Evolutionary conservation across 768 basidiomycete genomes (phyloP).

Genomic region (Kwoniella botswanensis): DNA sequence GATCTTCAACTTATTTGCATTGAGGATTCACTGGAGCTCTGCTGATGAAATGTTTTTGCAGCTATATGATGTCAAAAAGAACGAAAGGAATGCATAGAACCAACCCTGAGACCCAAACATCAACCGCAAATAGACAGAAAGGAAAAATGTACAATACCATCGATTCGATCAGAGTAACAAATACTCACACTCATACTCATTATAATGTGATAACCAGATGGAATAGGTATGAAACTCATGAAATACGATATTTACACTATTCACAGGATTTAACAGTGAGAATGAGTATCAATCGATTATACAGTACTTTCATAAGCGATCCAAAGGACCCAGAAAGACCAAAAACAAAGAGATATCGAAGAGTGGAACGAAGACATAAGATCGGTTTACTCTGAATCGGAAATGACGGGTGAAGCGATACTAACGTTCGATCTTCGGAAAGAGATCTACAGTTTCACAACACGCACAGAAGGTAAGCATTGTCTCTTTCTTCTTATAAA

Average conservation of each 20-base stretch:
- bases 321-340: not conserved
- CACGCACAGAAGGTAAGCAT: not conserved
- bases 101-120: not conserved
- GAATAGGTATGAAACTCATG: not conserved
- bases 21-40: too few relatives aligned
- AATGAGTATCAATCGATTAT: not conserved
- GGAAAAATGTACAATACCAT: not conserved
- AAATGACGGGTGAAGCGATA: conserved; percentile 26
- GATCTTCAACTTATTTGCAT: not conserved
- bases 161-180: not conserved
- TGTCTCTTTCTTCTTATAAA: not conserved
- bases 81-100: not conserved
- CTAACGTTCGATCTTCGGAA: conserved; percentile 34
- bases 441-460: conserved; percentile 23
- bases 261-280: not conserved
- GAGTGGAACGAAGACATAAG: not conserved
- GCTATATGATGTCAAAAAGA: not conserved
- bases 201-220: not conserved
- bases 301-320: not conserved
- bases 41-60: not conserved
- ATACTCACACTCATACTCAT: not conserved
- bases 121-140: not conserved
- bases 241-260: not conserved
- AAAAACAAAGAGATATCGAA: not conserved
- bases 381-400: conserved; percentile 32